Base-by-base conservation (phyloP, 331 rosid genomes). In the Phaseolus coccineus region DNA sequence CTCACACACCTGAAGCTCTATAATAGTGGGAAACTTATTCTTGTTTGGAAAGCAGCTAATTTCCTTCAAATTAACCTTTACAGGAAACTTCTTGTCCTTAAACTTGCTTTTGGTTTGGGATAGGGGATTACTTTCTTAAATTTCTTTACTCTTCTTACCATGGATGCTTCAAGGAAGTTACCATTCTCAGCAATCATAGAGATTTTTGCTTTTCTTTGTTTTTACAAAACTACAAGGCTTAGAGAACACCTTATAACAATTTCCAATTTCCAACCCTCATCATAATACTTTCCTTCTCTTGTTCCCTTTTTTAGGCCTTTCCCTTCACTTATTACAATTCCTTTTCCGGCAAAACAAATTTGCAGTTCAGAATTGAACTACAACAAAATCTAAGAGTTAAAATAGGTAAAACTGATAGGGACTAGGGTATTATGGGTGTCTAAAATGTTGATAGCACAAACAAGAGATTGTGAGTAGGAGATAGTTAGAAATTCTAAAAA, bases 401-500 rank as follows among this genome's bases (percentile, higher is more conserved):
- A 35, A 35, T 35, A 6, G 39, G 39, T 35, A 3, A 35, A 35
- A 35, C 7, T 35, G 48, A 11, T 44, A 11, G 15, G 1, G 14
- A 44, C 48, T 44, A 9, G 14, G 3, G 48, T 9, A 44, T 10
- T 44, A 44, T 44, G 48, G 14, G 48, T 35, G 39, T 1, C 39
- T 35, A 19, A 19, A 19, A 19, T 19, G 22, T 19, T 19, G 22
- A 19, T 19, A 6, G 39, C 39, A 35, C 24, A 19, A 30, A 4
- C 15, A 28, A 31, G 68, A 61, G 42, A 31, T 61, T 61, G 11
- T 16, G 9, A 63, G 10, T 30, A 37, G 0, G 16, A n/a, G 1
- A n/a, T 65, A 35, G 40, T 66, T 66, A 22, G 31, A 66, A 24
- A 68, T 44, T 44, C 51, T 68, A 44, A 55, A 68, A 39, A 39